These are phyloP conservation scores for Saccharomyces paradoxus DNA, from an alignment of 805 yeast species.

Conservation along the genomic window DNA sequence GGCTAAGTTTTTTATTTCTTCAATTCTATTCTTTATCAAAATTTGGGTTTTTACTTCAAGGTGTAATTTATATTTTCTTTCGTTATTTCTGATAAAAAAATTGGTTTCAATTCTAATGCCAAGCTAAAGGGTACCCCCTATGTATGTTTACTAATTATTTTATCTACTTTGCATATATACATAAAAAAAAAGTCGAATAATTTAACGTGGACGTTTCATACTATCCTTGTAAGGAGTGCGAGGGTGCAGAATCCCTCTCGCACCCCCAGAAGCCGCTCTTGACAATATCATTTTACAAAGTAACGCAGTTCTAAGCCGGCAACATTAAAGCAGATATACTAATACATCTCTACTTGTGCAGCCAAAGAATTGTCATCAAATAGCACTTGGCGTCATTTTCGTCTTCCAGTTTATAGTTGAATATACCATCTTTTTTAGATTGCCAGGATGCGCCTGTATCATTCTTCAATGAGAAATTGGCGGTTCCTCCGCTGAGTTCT, in stretches of 20 bases:
- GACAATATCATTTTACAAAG: background rate
- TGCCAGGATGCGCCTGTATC: slow-evolving; percentile 54
- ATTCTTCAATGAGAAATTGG: slow-evolving; percentile 23
- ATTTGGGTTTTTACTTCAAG: background rate
- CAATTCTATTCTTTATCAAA: background rate
- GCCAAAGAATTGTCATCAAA: slow-evolving; percentile 30
- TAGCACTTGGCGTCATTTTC: slow-evolving; percentile 11
- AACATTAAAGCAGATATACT: background rate
- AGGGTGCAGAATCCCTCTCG: background rate
- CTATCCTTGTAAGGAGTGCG: background rate
- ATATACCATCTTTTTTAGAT: slow-evolving; percentile 44
- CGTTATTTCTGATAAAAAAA: background rate
- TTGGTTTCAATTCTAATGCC: background rate
- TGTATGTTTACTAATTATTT: background rate
- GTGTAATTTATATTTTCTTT: background rate
- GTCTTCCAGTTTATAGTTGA: slow-evolving; percentile 29
- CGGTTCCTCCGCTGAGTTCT: slow-evolving; percentile 13
- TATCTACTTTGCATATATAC: background rate
- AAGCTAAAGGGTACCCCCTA: background rate
- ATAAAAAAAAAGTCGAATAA: background rate
- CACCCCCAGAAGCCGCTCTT: background rate
- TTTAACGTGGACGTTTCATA: background rate
- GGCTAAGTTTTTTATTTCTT: background rate
- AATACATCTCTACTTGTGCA: background rate
- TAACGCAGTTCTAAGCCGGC: background rate